These are phyloP conservation scores for Candida jianshihensis DNA, from an alignment of 805 yeast species.

Conservation along the genomic window DNA sequence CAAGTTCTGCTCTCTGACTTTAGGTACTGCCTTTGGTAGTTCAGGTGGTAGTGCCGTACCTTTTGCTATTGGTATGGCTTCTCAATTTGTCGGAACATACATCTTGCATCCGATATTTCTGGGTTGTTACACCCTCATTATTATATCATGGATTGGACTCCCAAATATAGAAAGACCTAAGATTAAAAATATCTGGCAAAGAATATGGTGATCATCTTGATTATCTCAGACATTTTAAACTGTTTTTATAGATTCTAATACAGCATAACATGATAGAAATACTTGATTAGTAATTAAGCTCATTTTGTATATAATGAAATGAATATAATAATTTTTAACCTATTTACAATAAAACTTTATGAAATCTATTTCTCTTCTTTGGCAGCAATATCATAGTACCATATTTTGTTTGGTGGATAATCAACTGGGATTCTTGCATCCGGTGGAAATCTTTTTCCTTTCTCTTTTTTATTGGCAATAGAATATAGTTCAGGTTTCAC, in stretches of 20 bases:
- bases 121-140: conserved; percentile 28
- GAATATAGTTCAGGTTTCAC: conserved; percentile 49
- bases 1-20: conserved; percentile 42
- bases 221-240: background rate
- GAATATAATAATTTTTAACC: too few relatives aligned
- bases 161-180: conserved; percentile 36
- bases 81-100: conserved; percentile 38
- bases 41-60: conserved; percentile 55
- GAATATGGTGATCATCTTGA: conserved; percentile 13
- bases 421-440: conserved; percentile 87
- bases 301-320: too few relatives aligned
- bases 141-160: conserved; percentile 32
- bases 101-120: conserved; percentile 44
- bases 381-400: conserved; percentile 56
- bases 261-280: too few relatives aligned
- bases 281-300: too few relatives aligned
- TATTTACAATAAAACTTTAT: background rate
- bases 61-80: conserved; percentile 42
- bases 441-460: conserved; percentile 60
- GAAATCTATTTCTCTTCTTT: conserved; percentile 6
- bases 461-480: conserved; percentile 52
- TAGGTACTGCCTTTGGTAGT: conserved; percentile 49
- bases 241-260: background rate
- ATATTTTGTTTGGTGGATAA: conserved; percentile 73
- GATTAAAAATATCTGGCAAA: conserved; percentile 15